Evolutionary conservation across 495 filamentous ascomycete genomes (phyloP), one percentile per base, ranked within the genome.

Genomic region (Aspergillus asperescens): DNA sequence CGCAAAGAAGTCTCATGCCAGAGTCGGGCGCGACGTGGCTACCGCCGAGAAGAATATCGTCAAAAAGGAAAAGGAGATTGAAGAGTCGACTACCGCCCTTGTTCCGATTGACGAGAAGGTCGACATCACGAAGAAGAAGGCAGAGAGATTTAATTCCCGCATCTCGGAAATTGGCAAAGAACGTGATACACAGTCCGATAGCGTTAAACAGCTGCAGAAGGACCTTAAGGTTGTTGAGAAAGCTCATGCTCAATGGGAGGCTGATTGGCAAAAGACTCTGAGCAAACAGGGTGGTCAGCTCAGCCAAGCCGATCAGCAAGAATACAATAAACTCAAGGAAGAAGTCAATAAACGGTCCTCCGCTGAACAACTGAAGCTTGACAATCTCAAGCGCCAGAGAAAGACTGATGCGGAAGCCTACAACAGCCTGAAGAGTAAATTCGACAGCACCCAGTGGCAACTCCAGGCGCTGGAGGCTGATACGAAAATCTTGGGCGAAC

Each of bases 51-150:
- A 85, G 59, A 78, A 74, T 25, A 95, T 97, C 65, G 86, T 86
- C 59, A 77, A 73, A 38, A 92, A 90, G 64, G 88, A 95, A 67
- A 94, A 86, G 68, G 90, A 89, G 37, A 84, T 96, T 16, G 88
- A 96, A 54, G 85, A 89, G 27, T 83, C 86, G 55, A 84, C 93
- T 61, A 95, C 89, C 65, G 82, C 78, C 10, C 75, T 97, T 13
- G 83, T 97, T 5, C 93, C 93, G 0, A 82, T 96, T 48, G 85
- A 94, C 35, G 91, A 96, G 67, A 97, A 97, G 71, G 84, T 97
- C 42, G 77, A 83, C n/a, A 85, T 93, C 50, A 88, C 88, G 3
- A 81, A 73, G 29, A 79, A 78, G 40, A 85, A 90, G 41, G 76
- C 88, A 22, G 79, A 82, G 42, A 80, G 77, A 25, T 82, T 82